Conservation (phyloP, 306 rosid genomes). For the Abrus pulchellus region DNA sequence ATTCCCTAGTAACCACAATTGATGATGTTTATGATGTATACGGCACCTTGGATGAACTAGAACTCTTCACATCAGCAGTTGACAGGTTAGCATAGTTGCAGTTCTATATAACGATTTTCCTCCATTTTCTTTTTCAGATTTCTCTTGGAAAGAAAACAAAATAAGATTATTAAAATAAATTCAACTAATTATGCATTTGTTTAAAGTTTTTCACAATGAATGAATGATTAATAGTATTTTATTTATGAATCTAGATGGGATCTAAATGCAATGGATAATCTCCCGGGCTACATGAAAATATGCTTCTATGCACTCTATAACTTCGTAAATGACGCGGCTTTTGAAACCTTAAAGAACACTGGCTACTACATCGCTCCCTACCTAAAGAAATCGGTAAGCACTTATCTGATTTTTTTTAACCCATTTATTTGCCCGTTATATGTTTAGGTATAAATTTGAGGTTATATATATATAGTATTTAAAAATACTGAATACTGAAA, state of each 20-base stretch:
- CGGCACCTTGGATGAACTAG: slow-evolving; percentile 39
- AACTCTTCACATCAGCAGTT: slow-evolving; percentile 37
- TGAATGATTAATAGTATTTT: too few relatives aligned
- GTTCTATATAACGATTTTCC: background rate
- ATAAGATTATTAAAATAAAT: too few relatives aligned
- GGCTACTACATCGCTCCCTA: background rate
- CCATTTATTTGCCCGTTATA: background rate
- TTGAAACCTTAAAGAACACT: background rate
- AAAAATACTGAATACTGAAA: too few relatives aligned
- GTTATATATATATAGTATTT: too few relatives aligned
- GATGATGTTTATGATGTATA: slow-evolving; percentile 44
- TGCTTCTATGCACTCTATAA: slow-evolving; percentile 1
- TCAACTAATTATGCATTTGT: too few relatives aligned
- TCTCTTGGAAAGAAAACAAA: too few relatives aligned
- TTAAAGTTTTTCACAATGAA: too few relatives aligned
- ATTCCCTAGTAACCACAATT: background rate
- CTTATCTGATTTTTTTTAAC: background rate
- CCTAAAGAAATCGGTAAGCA: background rate
- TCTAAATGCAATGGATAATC: background rate
- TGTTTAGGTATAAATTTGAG: too few relatives aligned
- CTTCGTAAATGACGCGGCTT: background rate
- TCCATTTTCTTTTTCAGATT: too few relatives aligned
- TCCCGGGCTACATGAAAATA: slow-evolving; percentile 21
- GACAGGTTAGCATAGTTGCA: slow-evolving; percentile 13
- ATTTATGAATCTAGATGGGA: too few relatives aligned